These are phyloP conservation scores for Blastocladiella britannica DNA, from an alignment of 192 early-diverging fungal genomes.

Conservation along the genomic window DNA sequence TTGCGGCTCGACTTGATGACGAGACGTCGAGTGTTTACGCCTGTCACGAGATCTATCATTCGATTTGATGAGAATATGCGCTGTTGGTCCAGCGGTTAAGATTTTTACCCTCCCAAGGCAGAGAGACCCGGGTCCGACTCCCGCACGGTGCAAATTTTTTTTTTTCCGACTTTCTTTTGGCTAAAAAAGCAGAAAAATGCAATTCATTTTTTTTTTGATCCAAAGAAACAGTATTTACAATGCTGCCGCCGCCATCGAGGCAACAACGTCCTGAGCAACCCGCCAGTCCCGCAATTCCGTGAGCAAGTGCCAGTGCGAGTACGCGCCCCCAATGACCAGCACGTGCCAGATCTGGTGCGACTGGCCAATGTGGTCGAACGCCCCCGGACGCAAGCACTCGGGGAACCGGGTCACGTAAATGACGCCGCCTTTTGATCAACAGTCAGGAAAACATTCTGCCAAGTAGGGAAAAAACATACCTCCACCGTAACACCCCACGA, in stretches of 20 bases:
- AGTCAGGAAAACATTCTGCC: neutral
- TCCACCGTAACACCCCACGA: neutral
- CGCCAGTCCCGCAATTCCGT: neutral
- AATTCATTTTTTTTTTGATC: too few relatives aligned
- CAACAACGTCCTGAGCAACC: neutral
- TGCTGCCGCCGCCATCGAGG: too few relatives aligned
- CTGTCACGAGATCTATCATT: too few relatives aligned
- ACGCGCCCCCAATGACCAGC: conserved; percentile 24
- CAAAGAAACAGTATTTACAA: neutral
- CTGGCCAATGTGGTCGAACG: conserved; percentile 33
- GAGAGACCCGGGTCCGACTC: too few relatives aligned
- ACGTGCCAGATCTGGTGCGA: conserved; percentile 45
- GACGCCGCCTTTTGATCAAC: neutral
- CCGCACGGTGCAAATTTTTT: too few relatives aligned
- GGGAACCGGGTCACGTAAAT: neutral
- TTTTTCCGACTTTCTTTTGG: too few relatives aligned
- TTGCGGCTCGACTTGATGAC: too few relatives aligned
- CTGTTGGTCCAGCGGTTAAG: too few relatives aligned
- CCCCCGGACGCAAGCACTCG: neutral
- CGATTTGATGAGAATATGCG: too few relatives aligned
- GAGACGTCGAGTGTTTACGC: too few relatives aligned
- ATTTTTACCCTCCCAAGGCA: too few relatives aligned
- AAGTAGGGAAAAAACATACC: neutral
- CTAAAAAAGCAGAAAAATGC: too few relatives aligned
- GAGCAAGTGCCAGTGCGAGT: neutral